Evolutionary conservation across 805 yeast species (phyloP).

Genomic region (Candida glaebosa): DNA sequence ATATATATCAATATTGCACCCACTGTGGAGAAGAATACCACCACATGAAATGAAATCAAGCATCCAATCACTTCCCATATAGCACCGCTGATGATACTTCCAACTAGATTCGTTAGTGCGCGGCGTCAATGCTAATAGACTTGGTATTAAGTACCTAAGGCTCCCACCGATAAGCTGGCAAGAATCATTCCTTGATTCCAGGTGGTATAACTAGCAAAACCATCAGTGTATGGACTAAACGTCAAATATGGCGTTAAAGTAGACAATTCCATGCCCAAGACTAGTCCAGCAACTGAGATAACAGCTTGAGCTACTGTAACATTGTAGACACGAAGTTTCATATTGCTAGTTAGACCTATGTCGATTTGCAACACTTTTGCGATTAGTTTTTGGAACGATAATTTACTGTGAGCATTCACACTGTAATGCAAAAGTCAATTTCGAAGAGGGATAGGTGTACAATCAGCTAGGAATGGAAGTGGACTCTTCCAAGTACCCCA

Average conservation of each 20-base stretch:
- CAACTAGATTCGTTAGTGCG: slow-evolving; percentile 21
- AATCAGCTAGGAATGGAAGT: slow-evolving; percentile 10
- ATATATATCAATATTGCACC: slow-evolving; percentile 23
- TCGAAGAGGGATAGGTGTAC: too few relatives aligned
- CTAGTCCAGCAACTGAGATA: slow-evolving; percentile 5
- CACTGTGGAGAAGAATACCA: slow-evolving; percentile 24
- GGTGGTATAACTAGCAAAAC: slow-evolving; percentile 16
- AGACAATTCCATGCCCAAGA: slow-evolving; percentile 24
- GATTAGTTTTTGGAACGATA: too few relatives aligned
- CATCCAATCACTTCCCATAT: slow-evolving; percentile 28
- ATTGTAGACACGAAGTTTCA: slow-evolving; percentile 4
- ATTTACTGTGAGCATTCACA: too few relatives aligned
- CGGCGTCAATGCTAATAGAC: not conserved
- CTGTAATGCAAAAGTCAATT: too few relatives aligned
- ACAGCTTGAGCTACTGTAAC: not conserved
- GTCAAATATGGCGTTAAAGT: slow-evolving; percentile 20
- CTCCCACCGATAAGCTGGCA: slow-evolving; percentile 28
- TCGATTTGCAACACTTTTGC: slow-evolving; percentile 7
- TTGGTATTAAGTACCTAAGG: slow-evolving; percentile 23
- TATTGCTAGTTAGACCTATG: not conserved
- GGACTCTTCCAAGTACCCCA: slow-evolving; percentile 9
- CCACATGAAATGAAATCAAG: slow-evolving; percentile 19
- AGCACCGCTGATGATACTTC: slow-evolving; percentile 28
- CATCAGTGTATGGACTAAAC: slow-evolving; percentile 16
- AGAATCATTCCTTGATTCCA: slow-evolving; percentile 1